A percentile compares a stretch with the other conserved stretches of the same genome.
phyloP scores from a whole-genome alignment of 306 rosid species.

The Begonia loranthoides region DNA sequence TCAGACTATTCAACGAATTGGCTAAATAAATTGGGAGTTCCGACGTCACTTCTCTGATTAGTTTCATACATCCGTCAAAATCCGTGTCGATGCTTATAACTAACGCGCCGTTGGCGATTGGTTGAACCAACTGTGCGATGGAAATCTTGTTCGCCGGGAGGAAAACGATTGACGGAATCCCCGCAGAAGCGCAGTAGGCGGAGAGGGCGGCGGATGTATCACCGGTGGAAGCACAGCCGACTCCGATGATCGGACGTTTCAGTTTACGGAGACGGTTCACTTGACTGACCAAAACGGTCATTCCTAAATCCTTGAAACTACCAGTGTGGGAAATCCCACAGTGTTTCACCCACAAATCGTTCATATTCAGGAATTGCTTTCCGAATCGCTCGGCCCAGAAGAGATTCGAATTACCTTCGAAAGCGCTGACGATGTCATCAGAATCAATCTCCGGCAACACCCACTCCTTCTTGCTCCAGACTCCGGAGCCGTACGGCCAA shows the following conservation, averaged over 20 bases:
- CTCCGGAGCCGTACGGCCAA: slow-evolving; percentile 91
- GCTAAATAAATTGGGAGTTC: slow-evolving; percentile 75
- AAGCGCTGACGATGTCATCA: slow-evolving; percentile 60
- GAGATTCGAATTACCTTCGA: slow-evolving; percentile 73
- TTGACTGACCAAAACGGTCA: slow-evolving; percentile 76
- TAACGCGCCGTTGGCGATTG: slow-evolving; percentile 63
- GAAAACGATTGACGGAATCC: slow-evolving; percentile 76
- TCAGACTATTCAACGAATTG: slow-evolving; percentile 58
- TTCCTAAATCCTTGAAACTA: slow-evolving; percentile 68
- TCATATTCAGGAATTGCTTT: slow-evolving; percentile 63
- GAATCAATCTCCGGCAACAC: slow-evolving; percentile 64
- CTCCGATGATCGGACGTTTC: slow-evolving; percentile 55
- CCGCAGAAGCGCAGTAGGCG: slow-evolving; percentile 67
- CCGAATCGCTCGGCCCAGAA: slow-evolving; percentile 88
- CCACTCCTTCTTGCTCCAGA: slow-evolving; percentile 92
- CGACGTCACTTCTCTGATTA: slow-evolving; percentile 56
- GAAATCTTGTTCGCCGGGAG: slow-evolving; percentile 75
- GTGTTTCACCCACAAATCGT: slow-evolving; percentile 76
- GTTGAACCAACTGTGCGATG: slow-evolving; percentile 67
- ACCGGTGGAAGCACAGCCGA: slow-evolving; percentile 75
- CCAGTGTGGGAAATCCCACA: slow-evolving; percentile 77
- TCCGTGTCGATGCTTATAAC: slow-evolving; percentile 66
- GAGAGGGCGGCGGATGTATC: slow-evolving; percentile 77
- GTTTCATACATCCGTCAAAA: slow-evolving; percentile 83
- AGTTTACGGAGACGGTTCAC: slow-evolving; percentile 52